Evolutionary conservation across 305 asterid species (phyloP).

Genomic region (Fraxinus albicans): DNA sequence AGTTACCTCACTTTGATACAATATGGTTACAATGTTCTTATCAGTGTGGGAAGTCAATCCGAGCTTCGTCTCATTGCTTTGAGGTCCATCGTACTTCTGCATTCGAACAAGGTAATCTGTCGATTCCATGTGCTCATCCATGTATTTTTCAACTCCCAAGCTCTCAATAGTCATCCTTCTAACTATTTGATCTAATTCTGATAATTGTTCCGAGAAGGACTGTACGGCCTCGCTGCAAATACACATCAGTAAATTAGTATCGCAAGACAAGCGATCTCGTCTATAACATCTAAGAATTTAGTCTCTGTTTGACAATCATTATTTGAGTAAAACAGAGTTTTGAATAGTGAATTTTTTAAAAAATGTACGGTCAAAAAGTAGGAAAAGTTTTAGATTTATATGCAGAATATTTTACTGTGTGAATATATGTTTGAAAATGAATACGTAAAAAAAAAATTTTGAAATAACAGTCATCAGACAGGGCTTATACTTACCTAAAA

Average conservation of each 20-base stretch:
- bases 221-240: constrained; percentile 38
- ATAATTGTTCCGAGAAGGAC: constrained; percentile 37
- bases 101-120: constrained; percentile 45
- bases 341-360: no score
- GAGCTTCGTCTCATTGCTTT: constrained; percentile 27
- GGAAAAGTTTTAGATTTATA: no score
- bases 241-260: not conserved
- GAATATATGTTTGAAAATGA: no score
- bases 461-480: no score
- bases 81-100: constrained; percentile 45
- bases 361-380: no score
- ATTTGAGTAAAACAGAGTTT: no score
- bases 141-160: constrained; percentile 42
- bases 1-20: constrained; percentile 38
- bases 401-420: no score
- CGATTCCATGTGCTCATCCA: constrained; percentile 55
- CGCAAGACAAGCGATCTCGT: not conserved
- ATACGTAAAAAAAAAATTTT: no score
- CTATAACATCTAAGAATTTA: not conserved
- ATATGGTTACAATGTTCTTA: constrained; percentile 41
- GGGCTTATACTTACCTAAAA: constrained; percentile 33
- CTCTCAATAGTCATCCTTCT: constrained; percentile 59
- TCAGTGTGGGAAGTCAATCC: constrained; percentile 52
- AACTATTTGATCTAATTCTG: constrained; percentile 44
- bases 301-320: no score